These are phyloP conservation scores for Penicillium sp. DNA, from an alignment of 2,329 filamentous ascomycete species.

Conservation along the genomic window DNA sequence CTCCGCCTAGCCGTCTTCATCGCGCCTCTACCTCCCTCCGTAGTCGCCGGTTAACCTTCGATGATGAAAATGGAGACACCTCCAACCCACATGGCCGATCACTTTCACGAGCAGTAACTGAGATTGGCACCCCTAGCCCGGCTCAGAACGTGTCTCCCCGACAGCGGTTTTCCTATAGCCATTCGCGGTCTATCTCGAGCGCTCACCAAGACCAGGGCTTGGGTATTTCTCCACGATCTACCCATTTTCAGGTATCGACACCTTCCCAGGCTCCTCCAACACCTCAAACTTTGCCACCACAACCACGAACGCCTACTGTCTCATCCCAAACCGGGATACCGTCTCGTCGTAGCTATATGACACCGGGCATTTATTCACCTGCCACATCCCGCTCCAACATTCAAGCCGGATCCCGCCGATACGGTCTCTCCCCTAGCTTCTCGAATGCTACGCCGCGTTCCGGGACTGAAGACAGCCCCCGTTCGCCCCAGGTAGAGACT, in stretches of 20 bases:
- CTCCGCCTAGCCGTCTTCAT: conserved; percentile 43
- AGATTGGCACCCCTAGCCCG: conserved; percentile 37
- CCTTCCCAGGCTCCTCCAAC: conserved; percentile 15
- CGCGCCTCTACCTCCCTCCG: conserved; percentile 47
- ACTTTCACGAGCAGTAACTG: conserved; percentile 48
- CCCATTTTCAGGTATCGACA: conserved; percentile 28
- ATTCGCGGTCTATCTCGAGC: conserved; percentile 30
- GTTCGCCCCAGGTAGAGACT: conserved; percentile 25
- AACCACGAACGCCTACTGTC: conserved; percentile 35
- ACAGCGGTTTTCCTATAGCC: conserved; percentile 39
- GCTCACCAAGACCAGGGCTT: conserved; percentile 28
- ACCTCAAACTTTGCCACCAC: conserved; percentile 21
- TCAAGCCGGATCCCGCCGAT: conserved; percentile 47
- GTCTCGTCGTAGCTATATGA: conserved; percentile 42
- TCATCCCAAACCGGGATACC: conserved; percentile 39
- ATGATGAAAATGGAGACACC: conserved; percentile 40
- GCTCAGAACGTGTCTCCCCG: conserved; percentile 35
- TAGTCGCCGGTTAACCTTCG: conserved; percentile 40
- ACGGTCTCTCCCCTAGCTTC: conserved; percentile 33
- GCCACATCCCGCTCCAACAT: conserved; percentile 44
- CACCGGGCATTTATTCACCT: conserved; percentile 39
- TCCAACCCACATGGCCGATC: conserved; percentile 39
- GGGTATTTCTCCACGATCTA: conserved; percentile 27
- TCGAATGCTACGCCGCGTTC: conserved; percentile 24
- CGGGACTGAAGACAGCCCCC: conserved; percentile 24